Evolutionary conservation across 805 yeast genomes (phyloP).

Genomic region (Ogataea methylovora): DNA sequence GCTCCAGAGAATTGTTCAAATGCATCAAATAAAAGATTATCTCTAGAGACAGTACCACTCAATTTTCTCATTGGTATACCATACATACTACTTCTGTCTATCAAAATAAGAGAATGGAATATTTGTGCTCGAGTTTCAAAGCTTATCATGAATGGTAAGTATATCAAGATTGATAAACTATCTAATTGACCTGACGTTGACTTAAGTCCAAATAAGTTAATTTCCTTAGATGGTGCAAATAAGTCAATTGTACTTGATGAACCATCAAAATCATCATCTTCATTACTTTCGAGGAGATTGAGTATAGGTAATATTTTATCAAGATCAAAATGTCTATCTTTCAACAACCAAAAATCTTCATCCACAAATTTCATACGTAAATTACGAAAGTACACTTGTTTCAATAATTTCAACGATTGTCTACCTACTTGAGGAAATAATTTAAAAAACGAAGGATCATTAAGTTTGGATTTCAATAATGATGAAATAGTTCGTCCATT

Average conservation of each 20-base stretch:
- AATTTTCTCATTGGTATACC: slow-evolving; percentile 15
- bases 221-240: no score
- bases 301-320: no score
- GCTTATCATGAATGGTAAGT: slow-evolving; percentile 73
- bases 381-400: slow-evolving; percentile 61
- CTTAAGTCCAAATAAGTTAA: no score
- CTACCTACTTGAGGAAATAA: slow-evolving; percentile 12
- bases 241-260: no score
- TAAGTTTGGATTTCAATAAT: not conserved
- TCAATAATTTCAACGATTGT: slow-evolving; percentile 43
- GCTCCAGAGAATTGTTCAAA: slow-evolving; percentile 45
- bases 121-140: slow-evolving; percentile 68
- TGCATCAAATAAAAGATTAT: slow-evolving; percentile 68
- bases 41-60: slow-evolving; percentile 59
- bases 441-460: not conserved
- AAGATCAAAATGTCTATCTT: slow-evolving; percentile 8
- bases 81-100: slow-evolving; percentile 33
- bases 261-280: no score
- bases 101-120: slow-evolving; percentile 54
- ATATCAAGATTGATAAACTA: slow-evolving; percentile 47
- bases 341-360: slow-evolving; percentile 46
- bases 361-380: slow-evolving; percentile 49
- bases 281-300: no score
- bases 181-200: no score
- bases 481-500: slow-evolving; percentile 10